A percentile compares a stretch with the other conserved stretches of the same genome.
Evolutionary conservation across 1,139 yeast species (phyloP).

Genomic region (Diutina scorzettiae): DNA sequence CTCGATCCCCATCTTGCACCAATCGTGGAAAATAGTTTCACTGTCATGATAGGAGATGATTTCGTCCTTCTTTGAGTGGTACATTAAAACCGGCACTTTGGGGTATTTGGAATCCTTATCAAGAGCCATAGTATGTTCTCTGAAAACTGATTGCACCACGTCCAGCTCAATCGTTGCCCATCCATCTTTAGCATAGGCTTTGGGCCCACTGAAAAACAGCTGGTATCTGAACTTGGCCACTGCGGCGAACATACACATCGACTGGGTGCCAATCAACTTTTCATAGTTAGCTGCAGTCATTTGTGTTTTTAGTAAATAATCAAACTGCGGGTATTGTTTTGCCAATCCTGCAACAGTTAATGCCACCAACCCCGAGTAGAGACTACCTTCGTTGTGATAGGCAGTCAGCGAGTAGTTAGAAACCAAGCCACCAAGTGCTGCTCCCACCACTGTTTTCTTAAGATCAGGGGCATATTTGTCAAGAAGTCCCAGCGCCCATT

Average conservation of each 20-base stretch:
- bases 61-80: slow-evolving; percentile 20
- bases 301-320: slow-evolving; percentile 7
- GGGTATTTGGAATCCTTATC: slow-evolving; percentile 12
- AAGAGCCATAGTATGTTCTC: slow-evolving; percentile 7
- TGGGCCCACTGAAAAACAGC: slow-evolving; percentile 1
- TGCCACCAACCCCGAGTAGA: slow-evolving; percentile 2
- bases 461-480: slow-evolving; percentile 23
- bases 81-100: slow-evolving; percentile 21
- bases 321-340: neutral
- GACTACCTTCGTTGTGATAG: neutral
- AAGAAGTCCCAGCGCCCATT: slow-evolving; percentile 26
- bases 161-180: slow-evolving; percentile 5
- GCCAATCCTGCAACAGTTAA: slow-evolving; percentile 2
- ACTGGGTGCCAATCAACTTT: neutral
- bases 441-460: slow-evolving; percentile 11
- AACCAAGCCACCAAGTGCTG: slow-evolving; percentile 1
- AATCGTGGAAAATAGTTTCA: slow-evolving; percentile 16
- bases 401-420: neutral
- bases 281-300: slow-evolving; percentile 6
- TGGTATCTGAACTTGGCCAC: neutral
- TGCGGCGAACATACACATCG: neutral
- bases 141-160: slow-evolving; percentile 6
- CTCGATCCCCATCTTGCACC: slow-evolving; percentile 20
- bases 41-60: slow-evolving; percentile 18
- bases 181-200: neutral